Conservation (phyloP, 1,284 basidiomycete genomes). For the Hemileccinum hortonii region DNA sequence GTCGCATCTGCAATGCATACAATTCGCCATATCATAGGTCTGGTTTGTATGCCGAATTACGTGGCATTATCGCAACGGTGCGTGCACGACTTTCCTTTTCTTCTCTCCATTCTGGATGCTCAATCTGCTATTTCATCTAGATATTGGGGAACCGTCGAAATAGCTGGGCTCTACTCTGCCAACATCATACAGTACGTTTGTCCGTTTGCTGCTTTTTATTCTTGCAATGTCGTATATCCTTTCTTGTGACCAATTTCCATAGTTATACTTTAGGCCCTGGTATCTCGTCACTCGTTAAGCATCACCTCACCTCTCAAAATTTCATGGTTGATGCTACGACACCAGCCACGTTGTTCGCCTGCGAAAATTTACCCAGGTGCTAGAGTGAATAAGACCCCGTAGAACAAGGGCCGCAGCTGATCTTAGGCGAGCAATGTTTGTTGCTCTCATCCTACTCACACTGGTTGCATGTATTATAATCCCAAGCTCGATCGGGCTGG, state of each 20-base stretch:
- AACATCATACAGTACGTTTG: constrained; percentile 81
- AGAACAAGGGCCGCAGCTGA: constrained; percentile 67
- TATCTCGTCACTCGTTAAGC: neutral
- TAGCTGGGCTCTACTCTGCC: constrained; percentile 67
- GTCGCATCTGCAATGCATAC: neutral
- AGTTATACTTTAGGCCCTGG: constrained; percentile 51
- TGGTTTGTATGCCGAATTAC: constrained; percentile 80
- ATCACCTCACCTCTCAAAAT: neutral
- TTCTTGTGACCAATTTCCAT: neutral
- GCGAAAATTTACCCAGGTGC: constrained; percentile 68
- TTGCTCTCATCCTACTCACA: neutral
- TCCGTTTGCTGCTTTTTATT: neutral
- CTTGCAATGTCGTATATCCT: neutral
- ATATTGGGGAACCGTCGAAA: constrained; percentile 83
- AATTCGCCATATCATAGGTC: constrained; percentile 50
- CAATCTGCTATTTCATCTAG: constrained; percentile 36
- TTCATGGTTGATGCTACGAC: neutral
- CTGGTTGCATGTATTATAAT: constrained; percentile 39
- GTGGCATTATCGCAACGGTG: constrained; percentile 88
- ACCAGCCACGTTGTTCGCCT: constrained; percentile 3
- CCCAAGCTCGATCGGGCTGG: constrained; percentile 78
- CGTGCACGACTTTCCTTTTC: constrained; percentile 14
- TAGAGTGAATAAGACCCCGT: constrained; percentile 72
- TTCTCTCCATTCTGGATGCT: neutral
- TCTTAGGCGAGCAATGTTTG: constrained; percentile 53